Evolutionary conservation across 208 protist genomes (phyloP), one percentile per base, ranked within the genome.

Genomic region (Wallacemonas sp.): DNA sequence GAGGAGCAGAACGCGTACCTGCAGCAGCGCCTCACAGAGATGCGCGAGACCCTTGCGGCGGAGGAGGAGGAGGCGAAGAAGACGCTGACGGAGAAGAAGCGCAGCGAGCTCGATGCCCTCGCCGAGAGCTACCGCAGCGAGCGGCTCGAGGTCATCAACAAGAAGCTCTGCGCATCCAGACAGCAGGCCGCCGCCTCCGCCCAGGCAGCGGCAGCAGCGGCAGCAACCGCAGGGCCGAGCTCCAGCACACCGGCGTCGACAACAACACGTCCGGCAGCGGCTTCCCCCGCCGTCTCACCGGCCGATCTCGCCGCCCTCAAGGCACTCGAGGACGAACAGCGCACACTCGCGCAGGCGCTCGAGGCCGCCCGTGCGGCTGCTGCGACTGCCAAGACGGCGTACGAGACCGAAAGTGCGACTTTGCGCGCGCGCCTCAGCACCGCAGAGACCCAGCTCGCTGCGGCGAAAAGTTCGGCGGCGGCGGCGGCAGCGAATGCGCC

Each of bases 1-100:
- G 74, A 76, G 65, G 79, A 88, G 36, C 72, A 76, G 68, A 55
- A 78, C 52, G 65, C 62, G 33, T 31, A 63, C 25, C 52, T 84
- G n/a, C 65, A 76, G 26, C 46, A 26, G 46, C 65, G 65, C 2
- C 41, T 84, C 14, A 45, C 22, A 44, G 46, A 72, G 31, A 44
- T 72, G 16, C 69, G 64, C n/a, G 66, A 68, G 32, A 49, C 61
- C 41, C 39, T 66, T 16, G 41, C 32, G 23, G 57, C 29, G 54
- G 44, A 64, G 57, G 62, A 78, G 12, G 70, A 79, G 20, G 25
- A 23, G 11, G 67, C 69, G 44, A 32, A 65, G 36, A 38, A 52
- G 67, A 38, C n/a, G 36, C 61, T 81, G 45, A 52, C 52, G 44
- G 44, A 23, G 28, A 29, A 52, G 22, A 79, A 62, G 10, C 33